These are phyloP conservation scores for Aspergillus japonicus DNA, from an alignment of 2,329 filamentous ascomycete species.

Conservation along the genomic window DNA sequence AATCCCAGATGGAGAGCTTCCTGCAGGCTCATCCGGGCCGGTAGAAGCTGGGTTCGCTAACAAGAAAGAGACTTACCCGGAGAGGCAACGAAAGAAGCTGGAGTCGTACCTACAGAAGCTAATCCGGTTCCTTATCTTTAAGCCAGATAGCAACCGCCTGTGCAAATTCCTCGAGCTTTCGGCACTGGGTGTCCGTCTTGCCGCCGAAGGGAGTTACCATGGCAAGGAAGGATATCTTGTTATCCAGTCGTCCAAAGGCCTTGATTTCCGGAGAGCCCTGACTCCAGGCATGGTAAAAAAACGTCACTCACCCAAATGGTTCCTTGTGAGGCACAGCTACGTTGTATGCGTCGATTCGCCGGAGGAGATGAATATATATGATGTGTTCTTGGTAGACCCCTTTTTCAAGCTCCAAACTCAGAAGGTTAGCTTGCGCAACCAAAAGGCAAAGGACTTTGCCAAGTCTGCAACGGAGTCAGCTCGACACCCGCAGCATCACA, in stretches of 20 bases:
- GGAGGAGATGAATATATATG: constrained; percentile 97
- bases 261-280: constrained; percentile 79
- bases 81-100: constrained; percentile 78
- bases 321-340: constrained; percentile 95
- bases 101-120: constrained; percentile 90
- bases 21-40: constrained; percentile 33
- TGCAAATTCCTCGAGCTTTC: constrained; percentile 96
- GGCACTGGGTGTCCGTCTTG: constrained; percentile 86
- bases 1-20: constrained; percentile 39
- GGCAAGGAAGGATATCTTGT: constrained; percentile 94
- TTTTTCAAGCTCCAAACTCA: constrained; percentile 81
- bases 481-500: constrained; percentile 71
- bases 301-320: constrained; percentile 92
- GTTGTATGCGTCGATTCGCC: constrained; percentile 98
- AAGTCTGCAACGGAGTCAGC: constrained; percentile 64
- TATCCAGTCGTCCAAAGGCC: constrained; percentile 85
- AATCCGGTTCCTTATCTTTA: constrained; percentile 95
- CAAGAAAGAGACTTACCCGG: constrained; percentile 64
- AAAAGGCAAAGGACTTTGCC: constrained; percentile 59
- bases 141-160: constrained; percentile 88
- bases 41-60: constrained; percentile 38
- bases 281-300: constrained; percentile 76
- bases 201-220: constrained; percentile 93
- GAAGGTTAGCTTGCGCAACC: constrained; percentile 51
- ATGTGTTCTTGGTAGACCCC: constrained; percentile 94